A percentile compares a stretch with the other conserved stretches of the same genome.
Evolutionary conservation across 2,329 filamentous ascomycete genomes (phyloP).

Genomic region (Leptosphaerulina australis): DNA sequence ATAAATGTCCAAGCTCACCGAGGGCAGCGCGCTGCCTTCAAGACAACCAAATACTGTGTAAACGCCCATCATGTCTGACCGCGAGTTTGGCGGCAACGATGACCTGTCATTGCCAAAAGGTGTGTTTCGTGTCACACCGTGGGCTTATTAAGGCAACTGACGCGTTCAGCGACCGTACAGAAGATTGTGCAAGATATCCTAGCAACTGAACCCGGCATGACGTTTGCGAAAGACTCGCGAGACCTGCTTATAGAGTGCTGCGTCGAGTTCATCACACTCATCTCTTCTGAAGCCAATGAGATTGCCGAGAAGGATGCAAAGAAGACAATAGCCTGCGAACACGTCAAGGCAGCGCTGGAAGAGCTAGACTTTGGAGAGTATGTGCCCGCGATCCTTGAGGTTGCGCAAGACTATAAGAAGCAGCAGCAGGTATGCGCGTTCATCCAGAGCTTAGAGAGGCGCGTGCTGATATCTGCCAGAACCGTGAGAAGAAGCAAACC

Average conservation of each 20-base stretch:
- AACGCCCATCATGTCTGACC: constrained; percentile 48
- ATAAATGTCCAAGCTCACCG: constrained; percentile 16
- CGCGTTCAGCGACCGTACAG: constrained; percentile 66
- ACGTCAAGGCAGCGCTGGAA: constrained; percentile 92
- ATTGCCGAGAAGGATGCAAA: constrained; percentile 99
- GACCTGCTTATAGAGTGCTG: constrained; percentile 98
- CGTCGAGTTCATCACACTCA: constrained; percentile 97
- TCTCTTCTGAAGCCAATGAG: constrained; percentile 98
- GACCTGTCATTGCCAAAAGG: constrained; percentile 52
- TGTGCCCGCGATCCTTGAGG: constrained; percentile 82
- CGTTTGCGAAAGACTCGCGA: constrained; percentile 92
- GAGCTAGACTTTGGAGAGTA: constrained; percentile 94
- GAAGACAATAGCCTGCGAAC: constrained; percentile 98
- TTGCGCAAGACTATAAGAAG: constrained; percentile 90
- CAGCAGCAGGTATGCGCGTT: constrained; percentile 74
- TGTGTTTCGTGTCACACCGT: constrained; percentile 20
- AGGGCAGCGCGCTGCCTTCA: constrained; percentile 8
- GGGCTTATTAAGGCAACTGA: constrained; percentile 2
- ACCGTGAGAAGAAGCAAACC: constrained; percentile 93
- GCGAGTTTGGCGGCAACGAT: constrained; percentile 53
- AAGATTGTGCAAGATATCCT: constrained; percentile 96
- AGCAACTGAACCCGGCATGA: constrained; percentile 73
- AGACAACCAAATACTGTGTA: constrained; percentile 21
- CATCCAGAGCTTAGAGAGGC: not conserved
- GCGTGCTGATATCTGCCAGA: constrained; percentile 58